phyloP scores from a whole-genome alignment of 2,329 filamentous ascomycete species.

The Chaetomiaceae sp. region DNA sequence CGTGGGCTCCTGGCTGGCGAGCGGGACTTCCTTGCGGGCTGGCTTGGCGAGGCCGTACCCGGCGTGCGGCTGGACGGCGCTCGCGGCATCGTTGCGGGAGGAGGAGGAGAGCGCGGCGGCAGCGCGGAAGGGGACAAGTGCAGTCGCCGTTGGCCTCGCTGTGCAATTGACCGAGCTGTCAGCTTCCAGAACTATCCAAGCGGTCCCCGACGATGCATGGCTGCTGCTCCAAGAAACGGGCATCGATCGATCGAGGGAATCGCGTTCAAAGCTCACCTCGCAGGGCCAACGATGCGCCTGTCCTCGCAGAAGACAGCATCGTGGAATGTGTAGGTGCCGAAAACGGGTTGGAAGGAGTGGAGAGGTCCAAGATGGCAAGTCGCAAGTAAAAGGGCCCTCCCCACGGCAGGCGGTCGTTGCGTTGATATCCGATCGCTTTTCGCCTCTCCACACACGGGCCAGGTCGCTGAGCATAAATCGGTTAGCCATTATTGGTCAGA shows the following conservation, averaged over 20 bases:
- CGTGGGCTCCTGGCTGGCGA: constrained; percentile 73
- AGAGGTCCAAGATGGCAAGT: constrained; percentile 18
- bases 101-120: constrained; percentile 63
- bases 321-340: constrained; percentile 18
- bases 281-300: constrained; percentile 49
- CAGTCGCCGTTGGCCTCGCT: constrained; percentile 64
- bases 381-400: constrained; percentile 10
- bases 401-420: constrained; percentile 19
- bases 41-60: constrained; percentile 47
- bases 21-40: constrained; percentile 65
- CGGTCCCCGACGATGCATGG: too few relatives aligned
- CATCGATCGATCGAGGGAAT: too few relatives aligned
- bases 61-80: constrained; percentile 45
- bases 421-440: constrained; percentile 27
- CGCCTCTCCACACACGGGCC: constrained; percentile 20
- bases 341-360: constrained; percentile 14
- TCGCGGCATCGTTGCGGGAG: constrained; percentile 58
- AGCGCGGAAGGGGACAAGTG: constrained; percentile 60
- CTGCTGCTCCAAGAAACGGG: too few relatives aligned
- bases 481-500: constrained; percentile 19
- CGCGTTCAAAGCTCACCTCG: constrained; percentile 40
- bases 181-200: too few relatives aligned
- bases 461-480: constrained; percentile 18
- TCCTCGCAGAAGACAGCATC: constrained; percentile 49
- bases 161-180: constrained; percentile 33